Base-by-base conservation (phyloP, 768 basidiomycete genomes). In the Rhodotorula paludigena region DNA sequence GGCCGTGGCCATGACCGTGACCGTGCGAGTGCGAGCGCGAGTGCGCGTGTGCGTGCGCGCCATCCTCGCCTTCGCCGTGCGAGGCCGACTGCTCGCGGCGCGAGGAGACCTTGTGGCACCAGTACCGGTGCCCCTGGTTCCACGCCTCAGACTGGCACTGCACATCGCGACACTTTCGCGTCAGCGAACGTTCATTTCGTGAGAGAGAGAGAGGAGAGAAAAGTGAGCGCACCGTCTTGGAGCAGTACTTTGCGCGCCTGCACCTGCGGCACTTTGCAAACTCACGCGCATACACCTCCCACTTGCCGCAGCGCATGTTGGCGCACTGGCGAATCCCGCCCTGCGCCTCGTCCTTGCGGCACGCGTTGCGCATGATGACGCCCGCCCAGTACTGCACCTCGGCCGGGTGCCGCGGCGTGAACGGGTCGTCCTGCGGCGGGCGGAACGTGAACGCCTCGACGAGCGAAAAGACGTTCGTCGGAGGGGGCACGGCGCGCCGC, bases 361-460 rank as follows among this genome's bases (percentile, higher is more conserved):
- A 99, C 20, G 96, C 96, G 78, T 99, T 99, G 59, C 96, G 84
- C 96, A 98, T 99, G 76, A 98, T 96, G n/a, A 97, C 94, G 5
- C 92, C 92, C 0, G 94, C 96, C 96, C 96, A 98, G 75, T 97
- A 96, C 78, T 96, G 91, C 32, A 99, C 94, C 77, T 98, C 94
- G 16, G 83, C 81, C 0, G 92, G 91, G 12, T 92, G 80, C 33
- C 85, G 85, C 10, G 84, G 84, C 60, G 87, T 80, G 69, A 87
- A 85, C 28, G 83, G 84, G 75, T 93, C 92, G 1, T 86, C 84
- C 16, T 89, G 85, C 1, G 65, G 54, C 0, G 93, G 91, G 59
- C 92, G 85, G 82, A 92, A 96, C 0, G 94, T 99, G 80, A 96
- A 99, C 39, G 92, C 81, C 77, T 99, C 94, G 30, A 93, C 82